Base-by-base conservation (phyloP, 2,329 filamentous ascomycete species). In the Metarhizium sp. region DNA sequence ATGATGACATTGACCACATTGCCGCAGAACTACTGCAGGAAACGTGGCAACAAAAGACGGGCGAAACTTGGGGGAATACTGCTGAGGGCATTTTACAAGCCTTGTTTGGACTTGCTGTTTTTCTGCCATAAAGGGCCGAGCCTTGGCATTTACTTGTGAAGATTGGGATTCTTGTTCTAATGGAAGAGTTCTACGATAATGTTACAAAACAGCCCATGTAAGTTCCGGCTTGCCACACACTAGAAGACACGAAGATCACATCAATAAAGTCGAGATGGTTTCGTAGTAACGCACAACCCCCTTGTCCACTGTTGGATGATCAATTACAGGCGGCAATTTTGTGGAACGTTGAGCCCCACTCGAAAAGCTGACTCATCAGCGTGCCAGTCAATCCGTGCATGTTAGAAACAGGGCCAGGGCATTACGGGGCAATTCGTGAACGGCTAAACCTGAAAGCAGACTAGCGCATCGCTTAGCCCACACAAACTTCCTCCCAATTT, bases 401-500 rank as follows among this genome's bases (percentile, higher is more conserved):
- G 18, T 18, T 25, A 52, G 20, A 45, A 46, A 46, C 43, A 34
- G 10, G 32, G 6, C 29, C 30, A 67, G 66, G 67, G 64, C 62
- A 66, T 59, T 53, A 63, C 63, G 67, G 67, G 64, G 64, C 61
- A 69, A 62, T 55, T 63, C 64, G 61, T 64, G 63, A 46, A 2
- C 20, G 55, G 52, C 69, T 67, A 69, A 51, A 40, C 20, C 56
- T 29, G 10, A 11, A 53, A 56, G 34, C 38, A 38, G 63, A 56
- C 60, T 72, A 70, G 67, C 51, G 52, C 57, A 50, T 69, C 67
- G 65, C 67, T 71, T 72, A 70, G 61, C 70, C 67, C 68, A 71
- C 70, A 71, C 69, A 72, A 68, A 69, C 62, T 64, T 34, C 29
- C 60, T 59, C 57, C 62, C 59, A 68, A 66, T 66, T 69, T 68